Conservation (phyloP, 768 basidiomycete genomes). For the Rhodocollybia butyracea region DNA sequence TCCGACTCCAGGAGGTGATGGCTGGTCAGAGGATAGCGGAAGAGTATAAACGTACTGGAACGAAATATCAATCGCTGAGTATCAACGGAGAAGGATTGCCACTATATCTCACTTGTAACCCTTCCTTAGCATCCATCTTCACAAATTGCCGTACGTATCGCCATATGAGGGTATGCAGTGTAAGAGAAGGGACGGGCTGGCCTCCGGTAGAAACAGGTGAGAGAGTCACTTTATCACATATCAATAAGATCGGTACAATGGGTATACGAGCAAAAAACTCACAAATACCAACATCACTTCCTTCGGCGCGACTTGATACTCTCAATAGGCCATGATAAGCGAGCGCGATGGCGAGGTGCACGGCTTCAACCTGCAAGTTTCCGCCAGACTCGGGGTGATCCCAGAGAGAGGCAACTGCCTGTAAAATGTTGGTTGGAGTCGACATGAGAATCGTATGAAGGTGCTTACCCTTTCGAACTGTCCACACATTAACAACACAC, state of each 20-base stretch:
- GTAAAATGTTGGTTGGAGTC: not conserved
- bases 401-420: constrained; percentile 92
- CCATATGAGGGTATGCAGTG: constrained; percentile 83
- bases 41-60: constrained; percentile 11
- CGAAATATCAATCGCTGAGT: constrained; percentile 47
- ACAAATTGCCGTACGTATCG: constrained; percentile 92
- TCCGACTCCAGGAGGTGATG: constrained; percentile 49
- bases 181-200: constrained; percentile 53
- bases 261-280: constrained; percentile 24
- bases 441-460: not conserved
- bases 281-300: constrained; percentile 83
- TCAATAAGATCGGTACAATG: not conserved
- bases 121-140: constrained; percentile 90
- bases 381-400: constrained; percentile 66
- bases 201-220: constrained; percentile 50
- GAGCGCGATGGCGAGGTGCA: constrained; percentile 89
- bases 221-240: constrained; percentile 50
- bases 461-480: constrained; percentile 84
- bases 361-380: constrained; percentile 73
- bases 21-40: constrained; percentile 9
- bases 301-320: constrained; percentile 76
- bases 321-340: constrained; percentile 92
- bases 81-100: constrained; percentile 58
- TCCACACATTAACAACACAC: constrained; percentile 85
- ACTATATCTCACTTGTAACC: constrained; percentile 91